Evolutionary conservation across 495 filamentous ascomycete genomes (phyloP).

Genomic region (Wilcoxina mikolae): DNA sequence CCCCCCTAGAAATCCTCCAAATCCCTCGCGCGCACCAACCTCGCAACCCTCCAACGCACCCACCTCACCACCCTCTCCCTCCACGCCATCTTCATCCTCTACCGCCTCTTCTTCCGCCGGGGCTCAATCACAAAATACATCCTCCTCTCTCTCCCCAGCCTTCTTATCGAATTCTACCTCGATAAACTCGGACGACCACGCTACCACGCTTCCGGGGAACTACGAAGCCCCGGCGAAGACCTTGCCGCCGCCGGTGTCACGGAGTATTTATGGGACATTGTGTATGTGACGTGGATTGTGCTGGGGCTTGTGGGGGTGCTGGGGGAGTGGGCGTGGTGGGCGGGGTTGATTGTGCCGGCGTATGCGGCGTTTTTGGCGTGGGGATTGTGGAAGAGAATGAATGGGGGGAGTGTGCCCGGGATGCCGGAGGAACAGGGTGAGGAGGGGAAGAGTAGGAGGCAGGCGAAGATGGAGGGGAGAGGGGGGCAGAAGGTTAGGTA

Average conservation of each 20-base stretch:
- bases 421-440: slow-evolving; percentile 21
- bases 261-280: slow-evolving; percentile 93
- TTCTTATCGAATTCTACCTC: slow-evolving; percentile 67
- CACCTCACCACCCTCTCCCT: slow-evolving; percentile 56
- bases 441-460: slow-evolving; percentile 40
- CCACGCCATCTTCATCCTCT: slow-evolving; percentile 59
- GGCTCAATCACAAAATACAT: slow-evolving; percentile 39
- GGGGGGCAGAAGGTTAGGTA: slow-evolving; percentile 32
- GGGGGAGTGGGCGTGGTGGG: slow-evolving; percentile 63
- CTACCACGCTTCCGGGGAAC: slow-evolving; percentile 37
- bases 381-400: slow-evolving; percentile 36
- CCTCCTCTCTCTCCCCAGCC: slow-evolving; percentile 54
- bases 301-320: slow-evolving; percentile 49
- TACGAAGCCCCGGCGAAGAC: slow-evolving; percentile 71
- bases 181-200: slow-evolving; percentile 68
- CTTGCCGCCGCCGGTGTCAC: slow-evolving; percentile 77
- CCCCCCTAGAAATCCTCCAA: slow-evolving; percentile 77
- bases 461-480: slow-evolving; percentile 49
- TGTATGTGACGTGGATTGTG: slow-evolving; percentile 78
- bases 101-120: slow-evolving; percentile 45
- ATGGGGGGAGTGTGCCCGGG: slow-evolving; percentile 32
- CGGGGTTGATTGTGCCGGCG: slow-evolving; percentile 37
- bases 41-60: slow-evolving; percentile 55
- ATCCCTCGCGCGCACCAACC: slow-evolving; percentile 71
- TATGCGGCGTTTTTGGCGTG: not conserved